Evolutionary conservation across 495 filamentous ascomycete species (phyloP), one percentile per base, ranked within the genome.

Genomic region (Chaetomidium leptoderma): DNA sequence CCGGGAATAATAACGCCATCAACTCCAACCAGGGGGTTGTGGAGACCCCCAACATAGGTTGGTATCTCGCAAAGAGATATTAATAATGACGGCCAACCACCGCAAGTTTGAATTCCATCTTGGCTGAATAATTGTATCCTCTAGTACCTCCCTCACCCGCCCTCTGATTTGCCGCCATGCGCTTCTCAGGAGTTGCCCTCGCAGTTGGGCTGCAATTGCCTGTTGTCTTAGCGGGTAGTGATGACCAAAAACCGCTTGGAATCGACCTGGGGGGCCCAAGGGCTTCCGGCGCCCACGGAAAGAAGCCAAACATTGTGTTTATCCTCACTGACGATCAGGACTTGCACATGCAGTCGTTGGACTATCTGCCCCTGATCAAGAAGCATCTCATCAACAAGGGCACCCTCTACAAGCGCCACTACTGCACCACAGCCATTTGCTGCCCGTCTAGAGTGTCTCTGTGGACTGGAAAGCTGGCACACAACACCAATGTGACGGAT

Each of bases 401-500:
- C 6, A 80, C 80, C 6, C 74, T 72, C 1, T 87, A 78, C 58
- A 70, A 69, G 44, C 76, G 78, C 48, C 84, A 88, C 63, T 86
- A 82, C 56, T 81, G 80, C 55, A 84, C 84, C 1, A 84, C 79
- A 2, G 77, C 85, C 13, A 70, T 86, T 13, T 88, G 85, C 65
- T 88, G 85, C 40, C 85, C 85, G 0, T 81, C 83, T 3, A 72
- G 85, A 13, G 84, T 86, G 0, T 83, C 77, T 19, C 63, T 88
- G 5, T 82, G 74, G 82, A 88, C 85, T 0, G 86, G 86, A 16
- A 80, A 81, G 60, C 75, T 80, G 35, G 83, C 85, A 1, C 86
- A 90, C 66, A 90, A 89, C 63, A 88, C 86, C 17, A 90, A 90
- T 58, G 85, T 90, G 7, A 89, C 86, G 1, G 83, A 87, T 55